A percentile compares a stretch with the other conserved stretches of the same genome.
Evolutionary conservation across 176 grass and related monocot genomes (phyloP).

Genomic region (sorghum (Sorghum bicolor)): DNA sequence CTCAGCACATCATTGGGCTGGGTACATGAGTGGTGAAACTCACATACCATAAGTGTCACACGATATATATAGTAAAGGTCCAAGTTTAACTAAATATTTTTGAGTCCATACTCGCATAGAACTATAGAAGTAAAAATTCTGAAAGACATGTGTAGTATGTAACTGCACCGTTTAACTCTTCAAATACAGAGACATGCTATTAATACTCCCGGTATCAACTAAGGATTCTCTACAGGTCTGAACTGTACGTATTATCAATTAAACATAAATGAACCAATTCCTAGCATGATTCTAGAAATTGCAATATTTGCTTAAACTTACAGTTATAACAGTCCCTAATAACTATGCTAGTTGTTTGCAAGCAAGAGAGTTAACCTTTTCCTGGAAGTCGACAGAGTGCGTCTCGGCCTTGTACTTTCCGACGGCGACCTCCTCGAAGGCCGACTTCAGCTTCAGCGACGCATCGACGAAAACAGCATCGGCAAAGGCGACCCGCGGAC

Average conservation of each 20-base stretch:
- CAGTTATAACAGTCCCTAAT: background rate
- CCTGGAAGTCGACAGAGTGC: conserved; percentile 50
- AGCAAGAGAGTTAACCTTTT: conserved; percentile 33
- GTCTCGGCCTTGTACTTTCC: conserved; percentile 50
- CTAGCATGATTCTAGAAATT: background rate
- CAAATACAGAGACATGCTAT: too few species aligned
- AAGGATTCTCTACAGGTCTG: background rate
- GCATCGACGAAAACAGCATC: conserved; percentile 61
- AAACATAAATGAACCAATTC: background rate
- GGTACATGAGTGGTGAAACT: too few species aligned
- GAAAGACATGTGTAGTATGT: too few species aligned
- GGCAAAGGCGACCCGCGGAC: conserved; percentile 54
- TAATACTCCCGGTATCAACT: too few species aligned
- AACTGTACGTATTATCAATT: background rate
- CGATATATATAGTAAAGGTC: too few species aligned
- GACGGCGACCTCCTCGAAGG: conserved; percentile 37
- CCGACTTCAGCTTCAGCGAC: conserved; percentile 40
- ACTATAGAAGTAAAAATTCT: too few species aligned
- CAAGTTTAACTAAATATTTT: too few species aligned
- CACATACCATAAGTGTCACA: too few species aligned
- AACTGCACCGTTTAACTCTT: too few species aligned
- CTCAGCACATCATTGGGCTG: too few species aligned
- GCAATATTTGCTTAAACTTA: background rate
- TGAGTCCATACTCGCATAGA: too few species aligned
- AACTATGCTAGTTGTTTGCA: background rate